These are phyloP conservation scores for Sphaerulina musiva DNA, from an alignment of 2,329 filamentous ascomycete genomes.

Conservation along the genomic window DNA sequence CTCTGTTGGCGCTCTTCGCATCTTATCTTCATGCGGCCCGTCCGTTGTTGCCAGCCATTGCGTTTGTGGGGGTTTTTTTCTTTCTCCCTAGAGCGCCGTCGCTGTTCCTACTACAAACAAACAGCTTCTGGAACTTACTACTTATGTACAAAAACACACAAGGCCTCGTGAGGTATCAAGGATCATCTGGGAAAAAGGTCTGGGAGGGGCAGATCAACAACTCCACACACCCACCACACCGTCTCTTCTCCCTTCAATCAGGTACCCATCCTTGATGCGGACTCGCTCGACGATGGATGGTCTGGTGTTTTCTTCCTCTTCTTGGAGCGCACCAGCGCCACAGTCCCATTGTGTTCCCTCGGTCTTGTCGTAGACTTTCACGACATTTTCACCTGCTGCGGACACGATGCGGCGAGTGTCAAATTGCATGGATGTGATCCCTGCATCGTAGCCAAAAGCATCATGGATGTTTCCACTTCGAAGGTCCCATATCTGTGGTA, in stretches of 20 bases:
- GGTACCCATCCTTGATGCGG: conserved; percentile 85
- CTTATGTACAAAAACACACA: neutral
- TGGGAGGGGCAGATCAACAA: conserved; percentile 43
- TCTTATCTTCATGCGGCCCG: no score
- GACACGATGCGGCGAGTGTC: conserved; percentile 82
- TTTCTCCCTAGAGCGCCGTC: neutral
- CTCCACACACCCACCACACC: conserved; percentile 89
- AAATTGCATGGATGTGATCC: conserved; percentile 96
- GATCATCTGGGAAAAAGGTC: no score
- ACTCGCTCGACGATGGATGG: conserved; percentile 65
- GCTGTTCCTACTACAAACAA: neutral
- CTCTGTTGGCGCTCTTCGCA: no score
- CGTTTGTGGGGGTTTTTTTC: neutral
- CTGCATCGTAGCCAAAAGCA: conserved; percentile 88
- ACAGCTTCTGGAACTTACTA: neutral
- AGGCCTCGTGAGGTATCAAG: neutral
- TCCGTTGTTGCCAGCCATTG: no score
- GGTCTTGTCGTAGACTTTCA: conserved; percentile 97
- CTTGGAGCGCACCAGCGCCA: conserved; percentile 69
- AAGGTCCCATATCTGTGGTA: conserved; percentile 86
- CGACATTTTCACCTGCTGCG: conserved; percentile 84
- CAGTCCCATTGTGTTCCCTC: conserved; percentile 96
- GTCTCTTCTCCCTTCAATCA: conserved; percentile 82
- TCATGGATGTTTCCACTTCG: conserved; percentile 92
- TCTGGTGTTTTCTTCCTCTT: conserved; percentile 43